Evolutionary conservation across 768 basidiomycete genomes (phyloP).

Genomic region (Cyclocybe aegerita): DNA sequence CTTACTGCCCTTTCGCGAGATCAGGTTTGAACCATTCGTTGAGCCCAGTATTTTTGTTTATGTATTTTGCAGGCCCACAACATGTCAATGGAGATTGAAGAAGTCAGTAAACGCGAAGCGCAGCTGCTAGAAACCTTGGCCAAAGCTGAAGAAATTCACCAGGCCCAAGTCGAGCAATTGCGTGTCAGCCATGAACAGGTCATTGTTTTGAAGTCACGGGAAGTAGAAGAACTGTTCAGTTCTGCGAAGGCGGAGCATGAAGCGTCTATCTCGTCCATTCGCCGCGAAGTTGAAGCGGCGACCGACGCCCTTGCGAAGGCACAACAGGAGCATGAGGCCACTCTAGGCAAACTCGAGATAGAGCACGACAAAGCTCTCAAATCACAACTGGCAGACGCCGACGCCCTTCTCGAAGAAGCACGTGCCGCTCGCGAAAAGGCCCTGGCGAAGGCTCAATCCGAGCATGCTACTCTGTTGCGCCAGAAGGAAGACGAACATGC

Average conservation of each 20-base stretch:
- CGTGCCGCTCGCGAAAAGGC: constrained; percentile 54
- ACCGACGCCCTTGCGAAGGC: constrained; percentile 42
- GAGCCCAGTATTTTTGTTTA: constrained; percentile 1
- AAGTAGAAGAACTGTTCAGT: constrained; percentile 46
- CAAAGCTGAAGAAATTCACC: constrained; percentile 49
- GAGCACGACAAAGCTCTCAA: constrained; percentile 57
- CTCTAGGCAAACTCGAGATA: constrained; percentile 54
- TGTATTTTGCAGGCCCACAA: constrained; percentile 61
- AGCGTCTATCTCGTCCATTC: constrained; percentile 33
- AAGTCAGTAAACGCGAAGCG: constrained; percentile 55
- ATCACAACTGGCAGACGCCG: constrained; percentile 54
- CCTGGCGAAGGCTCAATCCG: constrained; percentile 45
- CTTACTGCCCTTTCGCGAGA: constrained; percentile 79
- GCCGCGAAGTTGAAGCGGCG: constrained; percentile 43
- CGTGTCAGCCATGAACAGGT: constrained; percentile 40
- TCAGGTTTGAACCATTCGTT: constrained; percentile 54
- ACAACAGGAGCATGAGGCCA: constrained; percentile 57
- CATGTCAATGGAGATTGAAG: constrained; percentile 84
- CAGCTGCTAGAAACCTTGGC: constrained; percentile 52
- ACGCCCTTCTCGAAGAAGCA: constrained; percentile 44
- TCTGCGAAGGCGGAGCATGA: constrained; percentile 40
- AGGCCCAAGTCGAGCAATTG: constrained; percentile 45
- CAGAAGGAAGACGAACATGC: constrained; percentile 61
- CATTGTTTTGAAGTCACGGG: constrained; percentile 30
- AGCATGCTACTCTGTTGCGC: constrained; percentile 57